A percentile compares a stretch with the other conserved stretches of the same genome.
These are phyloP conservation scores for Phytophthora lateralis DNA, from an alignment of 352 stramenopile species.

Conservation along the genomic window DNA sequence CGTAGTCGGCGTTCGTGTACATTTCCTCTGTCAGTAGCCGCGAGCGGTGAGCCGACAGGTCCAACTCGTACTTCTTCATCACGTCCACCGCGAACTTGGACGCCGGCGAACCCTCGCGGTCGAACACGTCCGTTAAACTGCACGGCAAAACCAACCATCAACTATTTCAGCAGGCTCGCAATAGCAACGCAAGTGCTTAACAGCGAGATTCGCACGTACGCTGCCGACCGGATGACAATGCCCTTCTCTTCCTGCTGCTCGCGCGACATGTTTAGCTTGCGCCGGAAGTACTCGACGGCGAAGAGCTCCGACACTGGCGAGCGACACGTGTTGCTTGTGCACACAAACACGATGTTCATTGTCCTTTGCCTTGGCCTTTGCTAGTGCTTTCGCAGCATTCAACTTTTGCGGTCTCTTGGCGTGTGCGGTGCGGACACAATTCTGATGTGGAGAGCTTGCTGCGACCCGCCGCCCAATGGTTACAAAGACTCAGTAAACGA, in stretches of 20 bases:
- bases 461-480: slow-evolving; percentile 24
- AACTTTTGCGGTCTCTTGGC: background rate
- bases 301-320: slow-evolving; percentile 81
- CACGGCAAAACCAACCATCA: background rate
- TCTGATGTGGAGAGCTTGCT: slow-evolving; percentile 20
- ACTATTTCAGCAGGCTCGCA: background rate
- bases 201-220: slow-evolving; percentile 42
- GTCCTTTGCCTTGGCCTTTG: too few relatives aligned
- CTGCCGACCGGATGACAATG: slow-evolving; percentile 71
- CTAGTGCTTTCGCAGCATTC: too few relatives aligned
- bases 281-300: slow-evolving; percentile 80
- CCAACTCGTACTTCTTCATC: slow-evolving; percentile 79
- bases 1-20: slow-evolving; percentile 68
- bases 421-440: slow-evolving; percentile 13
- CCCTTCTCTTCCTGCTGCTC: slow-evolving; percentile 71
- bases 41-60: slow-evolving; percentile 70
- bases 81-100: slow-evolving; percentile 66
- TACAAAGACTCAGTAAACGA: slow-evolving; percentile 25
- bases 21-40: slow-evolving; percentile 71
- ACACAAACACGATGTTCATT: slow-evolving; percentile 89
- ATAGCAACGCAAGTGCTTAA: too few relatives aligned
- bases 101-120: slow-evolving; percentile 64
- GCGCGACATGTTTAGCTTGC: slow-evolving; percentile 66
- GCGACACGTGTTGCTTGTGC: slow-evolving; percentile 86
- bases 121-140: slow-evolving; percentile 78